Evolutionary conservation across 2,329 filamentous ascomycete species (phyloP).

Genomic region (Cytospora piceicola): DNA sequence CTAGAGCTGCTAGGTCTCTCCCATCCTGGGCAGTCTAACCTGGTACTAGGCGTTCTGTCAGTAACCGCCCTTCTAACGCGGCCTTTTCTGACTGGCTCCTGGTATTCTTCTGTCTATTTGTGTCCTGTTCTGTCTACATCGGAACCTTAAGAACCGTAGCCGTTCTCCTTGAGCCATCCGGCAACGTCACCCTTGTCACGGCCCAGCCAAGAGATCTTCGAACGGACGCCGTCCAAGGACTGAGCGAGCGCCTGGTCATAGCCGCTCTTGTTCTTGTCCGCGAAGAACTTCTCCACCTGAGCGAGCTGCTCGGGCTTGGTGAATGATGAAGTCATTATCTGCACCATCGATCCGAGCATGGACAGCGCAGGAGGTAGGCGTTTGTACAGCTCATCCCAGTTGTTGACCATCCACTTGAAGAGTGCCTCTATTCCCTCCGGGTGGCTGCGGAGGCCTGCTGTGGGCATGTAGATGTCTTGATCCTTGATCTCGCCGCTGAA

Average conservation of each 20-base stretch:
- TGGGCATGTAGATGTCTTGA: constrained; percentile 91
- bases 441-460: constrained; percentile 77
- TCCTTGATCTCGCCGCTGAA: constrained; percentile 84
- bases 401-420: constrained; percentile 81
- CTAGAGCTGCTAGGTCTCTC: not conserved
- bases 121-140: not conserved
- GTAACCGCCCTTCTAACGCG: not conserved
- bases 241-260: constrained; percentile 91
- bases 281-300: constrained; percentile 81
- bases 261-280: constrained; percentile 76
- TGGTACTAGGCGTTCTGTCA: not conserved
- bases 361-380: constrained; percentile 83
- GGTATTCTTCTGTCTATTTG: not conserved
- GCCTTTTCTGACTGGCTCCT: not conserved
- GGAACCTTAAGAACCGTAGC: constrained; percentile 33
- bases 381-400: constrained; percentile 84
- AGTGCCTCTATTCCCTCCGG: constrained; percentile 77
- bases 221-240: constrained; percentile 80
- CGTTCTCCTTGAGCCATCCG: constrained; percentile 42
- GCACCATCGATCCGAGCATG: constrained; percentile 84
- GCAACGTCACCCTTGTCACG: constrained; percentile 76
- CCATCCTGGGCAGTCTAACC: not conserved
- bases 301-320: constrained; percentile 75
- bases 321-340: constrained; percentile 81
- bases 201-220: constrained; percentile 81